Conservation (phyloP, 2,329 filamentous ascomycete species). For the Neofusicoccum kwambonambiense region DNA sequence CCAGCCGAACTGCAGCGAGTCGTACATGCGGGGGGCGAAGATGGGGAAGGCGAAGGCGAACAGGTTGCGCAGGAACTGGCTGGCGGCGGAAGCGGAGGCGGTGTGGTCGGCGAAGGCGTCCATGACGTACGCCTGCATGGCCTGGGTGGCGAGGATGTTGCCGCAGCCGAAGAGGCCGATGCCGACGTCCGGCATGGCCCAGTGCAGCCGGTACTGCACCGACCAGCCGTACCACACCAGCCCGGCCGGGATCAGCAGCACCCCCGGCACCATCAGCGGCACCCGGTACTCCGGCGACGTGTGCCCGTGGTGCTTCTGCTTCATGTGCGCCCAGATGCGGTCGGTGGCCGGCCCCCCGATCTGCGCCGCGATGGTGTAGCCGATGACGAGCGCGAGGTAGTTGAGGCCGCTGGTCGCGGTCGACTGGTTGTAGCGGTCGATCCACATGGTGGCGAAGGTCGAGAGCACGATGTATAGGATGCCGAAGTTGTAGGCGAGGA, state of each 20-base stretch:
- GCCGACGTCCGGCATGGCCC: slow-evolving; percentile 49
- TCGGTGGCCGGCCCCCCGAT: slow-evolving; percentile 29
- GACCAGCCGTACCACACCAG: slow-evolving; percentile 31
- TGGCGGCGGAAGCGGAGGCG: slow-evolving; percentile 57
- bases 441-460: slow-evolving; percentile 27
- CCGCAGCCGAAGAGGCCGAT: slow-evolving; percentile 45
- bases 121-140: slow-evolving; percentile 59
- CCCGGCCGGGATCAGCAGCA: slow-evolving; percentile 26
- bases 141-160: slow-evolving; percentile 34
- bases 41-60: slow-evolving; percentile 36
- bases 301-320: slow-evolving; percentile 18
- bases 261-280: slow-evolving; percentile 25
- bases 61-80: slow-evolving; percentile 22
- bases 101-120: slow-evolving; percentile 60
- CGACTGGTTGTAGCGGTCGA: slow-evolving; percentile 23
- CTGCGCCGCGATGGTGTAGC: slow-evolving; percentile 32
- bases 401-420: slow-evolving; percentile 23
- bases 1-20: slow-evolving; percentile 38
- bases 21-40: slow-evolving; percentile 36
- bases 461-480: slow-evolving; percentile 30
- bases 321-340: slow-evolving; percentile 29
- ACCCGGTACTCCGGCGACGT: slow-evolving; percentile 26
- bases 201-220: slow-evolving; percentile 25
- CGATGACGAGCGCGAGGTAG: slow-evolving; percentile 39
- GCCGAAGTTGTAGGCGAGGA: slow-evolving; percentile 43